phyloP scores from a whole-genome alignment of 106 monocot species.

The Acorus gramineus region DNA sequence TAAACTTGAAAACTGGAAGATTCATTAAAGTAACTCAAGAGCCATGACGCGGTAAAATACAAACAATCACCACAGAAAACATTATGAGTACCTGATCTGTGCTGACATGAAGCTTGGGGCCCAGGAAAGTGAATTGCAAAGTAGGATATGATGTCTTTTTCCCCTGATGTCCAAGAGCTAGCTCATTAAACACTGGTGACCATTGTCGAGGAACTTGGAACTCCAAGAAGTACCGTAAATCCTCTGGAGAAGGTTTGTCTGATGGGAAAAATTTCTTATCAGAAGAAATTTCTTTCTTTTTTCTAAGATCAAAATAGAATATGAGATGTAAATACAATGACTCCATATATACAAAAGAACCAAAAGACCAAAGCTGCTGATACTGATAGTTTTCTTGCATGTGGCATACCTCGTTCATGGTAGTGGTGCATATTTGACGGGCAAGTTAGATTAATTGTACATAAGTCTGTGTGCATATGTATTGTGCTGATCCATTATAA shows the following conservation, averaged over 20 bases:
- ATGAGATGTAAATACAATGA: background rate
- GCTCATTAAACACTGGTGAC: slow-evolving; percentile 84
- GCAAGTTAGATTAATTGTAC: too few species aligned
- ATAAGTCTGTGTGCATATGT: too few species aligned
- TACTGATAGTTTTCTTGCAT: too few species aligned
- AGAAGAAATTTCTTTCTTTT: background rate
- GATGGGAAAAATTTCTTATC: slow-evolving; percentile 7
- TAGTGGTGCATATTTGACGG: too few species aligned
- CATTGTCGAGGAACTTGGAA: slow-evolving; percentile 93
- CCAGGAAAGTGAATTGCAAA: slow-evolving; percentile 70
- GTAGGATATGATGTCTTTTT: slow-evolving; percentile 57
- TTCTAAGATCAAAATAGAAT: background rate
- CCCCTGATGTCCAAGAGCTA: slow-evolving; percentile 73
- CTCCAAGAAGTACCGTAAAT: slow-evolving; percentile 79
- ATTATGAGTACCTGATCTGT: slow-evolving; percentile 58
- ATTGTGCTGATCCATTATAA: too few species aligned
- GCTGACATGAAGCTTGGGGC: slow-evolving; percentile 71
- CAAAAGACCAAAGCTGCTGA: too few species aligned
- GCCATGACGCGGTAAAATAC: too few species aligned
- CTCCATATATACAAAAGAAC: too few species aligned
- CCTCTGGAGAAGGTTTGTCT: slow-evolving; percentile 86
- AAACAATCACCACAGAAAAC: too few species aligned
- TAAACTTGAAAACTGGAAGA: too few species aligned
- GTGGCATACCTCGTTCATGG: too few species aligned
- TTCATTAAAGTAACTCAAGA: too few species aligned